phyloP scores from a whole-genome alignment of 495 filamentous ascomycete species.

The Aspergillus indologenus region DNA sequence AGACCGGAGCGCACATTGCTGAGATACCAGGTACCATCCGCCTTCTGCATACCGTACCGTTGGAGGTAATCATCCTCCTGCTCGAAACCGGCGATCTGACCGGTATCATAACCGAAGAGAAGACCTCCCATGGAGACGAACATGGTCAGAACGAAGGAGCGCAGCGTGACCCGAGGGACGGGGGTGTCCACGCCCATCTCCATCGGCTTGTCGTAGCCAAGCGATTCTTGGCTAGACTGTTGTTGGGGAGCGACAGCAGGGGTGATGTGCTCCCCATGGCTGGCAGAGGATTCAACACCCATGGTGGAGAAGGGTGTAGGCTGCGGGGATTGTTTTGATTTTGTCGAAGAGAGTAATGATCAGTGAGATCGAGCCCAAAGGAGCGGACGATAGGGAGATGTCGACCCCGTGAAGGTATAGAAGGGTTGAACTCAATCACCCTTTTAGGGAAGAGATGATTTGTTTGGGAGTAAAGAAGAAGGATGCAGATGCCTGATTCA shows the following conservation, averaged over 20 bases:
- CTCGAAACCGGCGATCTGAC: constrained; percentile 58
- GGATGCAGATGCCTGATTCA: background rate
- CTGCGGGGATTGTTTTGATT: background rate
- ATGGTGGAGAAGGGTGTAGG: constrained; percentile 18
- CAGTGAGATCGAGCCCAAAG: constrained; percentile 1
- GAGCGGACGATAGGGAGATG: background rate
- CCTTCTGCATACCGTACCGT: constrained; percentile 39
- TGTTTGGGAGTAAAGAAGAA: background rate
- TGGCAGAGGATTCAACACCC: constrained; percentile 33
- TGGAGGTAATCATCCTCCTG: constrained; percentile 53
- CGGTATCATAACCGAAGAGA: constrained; percentile 52
- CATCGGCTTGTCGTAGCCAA: constrained; percentile 24
- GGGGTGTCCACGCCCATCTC: constrained; percentile 36
- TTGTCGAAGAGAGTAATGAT: background rate
- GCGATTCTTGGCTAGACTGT: constrained; percentile 26
- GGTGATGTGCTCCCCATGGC: constrained; percentile 40
- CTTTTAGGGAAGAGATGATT: background rate
- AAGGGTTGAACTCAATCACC: constrained; percentile 4
- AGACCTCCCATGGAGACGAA: constrained; percentile 69
- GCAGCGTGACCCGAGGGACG: constrained; percentile 41
- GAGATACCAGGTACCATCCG: constrained; percentile 36
- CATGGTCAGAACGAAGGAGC: constrained; percentile 49
- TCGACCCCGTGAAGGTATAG: background rate
- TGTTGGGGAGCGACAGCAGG: constrained; percentile 29
- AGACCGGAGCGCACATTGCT: constrained; percentile 50